Evolutionary conservation across 2,329 filamentous ascomycete species (phyloP), one percentile per base, ranked within the genome.

Genomic region (Alternaria arborescens): DNA sequence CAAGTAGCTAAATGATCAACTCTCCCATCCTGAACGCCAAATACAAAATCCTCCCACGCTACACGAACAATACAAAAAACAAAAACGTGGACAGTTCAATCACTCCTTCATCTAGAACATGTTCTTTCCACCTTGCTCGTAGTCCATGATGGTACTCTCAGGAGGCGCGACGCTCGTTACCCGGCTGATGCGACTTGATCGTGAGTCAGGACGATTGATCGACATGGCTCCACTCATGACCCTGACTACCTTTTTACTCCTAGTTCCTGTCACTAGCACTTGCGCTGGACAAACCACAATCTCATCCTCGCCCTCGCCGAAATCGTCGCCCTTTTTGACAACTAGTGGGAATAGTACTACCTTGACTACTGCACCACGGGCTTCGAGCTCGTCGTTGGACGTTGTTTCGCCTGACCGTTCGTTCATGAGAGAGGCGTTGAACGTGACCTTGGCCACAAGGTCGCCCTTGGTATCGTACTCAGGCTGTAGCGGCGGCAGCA

Each of bases 381-480:
- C 84, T 79, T 98, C 91, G 24, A 97, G 87, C 53, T 94, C 91
- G 67, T 94, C 91, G 72, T 95, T 94, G 24, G 88, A 89, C 32
- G 78, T 84, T 54, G 82, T 86, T 65, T 90, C 87, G 42, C 91
- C 90, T 61, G 89, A 92, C 59, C 92, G 90, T 82, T 97, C 94
- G 73, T 95, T 96, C 94, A 99, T 98, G 73, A 97, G 87, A 32
- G 91, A 87, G 1, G 94, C 91, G 74, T 97, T 97, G 87, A 99
- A 99, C 61, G 88, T 86, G 10, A 98, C 92, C 58, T 94, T 94
- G 55, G 92, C 91, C 16, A 90, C 86, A 8, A 99, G 87, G 73
- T 98, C 94, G 70, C 95, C 95, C 65, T 95, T 93, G 70, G 89
- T 90, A 79, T 98, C 94, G 79, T 97, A 98, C 78, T 97, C 93